phyloP scores from a whole-genome alignment of 495 filamentous ascomycete genomes.

The Jackrogersella minutella region DNA sequence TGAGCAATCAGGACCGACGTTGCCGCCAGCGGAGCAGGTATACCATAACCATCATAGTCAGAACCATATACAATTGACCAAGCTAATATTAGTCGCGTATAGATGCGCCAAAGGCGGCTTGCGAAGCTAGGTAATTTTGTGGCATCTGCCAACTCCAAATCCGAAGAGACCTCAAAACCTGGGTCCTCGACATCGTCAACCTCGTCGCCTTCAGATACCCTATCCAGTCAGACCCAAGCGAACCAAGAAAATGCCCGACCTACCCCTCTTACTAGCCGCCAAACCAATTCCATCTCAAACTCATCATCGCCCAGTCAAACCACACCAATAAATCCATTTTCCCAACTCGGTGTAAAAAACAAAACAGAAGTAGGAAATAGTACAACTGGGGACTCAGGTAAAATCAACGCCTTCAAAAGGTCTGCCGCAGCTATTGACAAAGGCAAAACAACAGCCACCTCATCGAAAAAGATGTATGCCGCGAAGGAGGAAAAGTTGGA shows the following conservation, averaged over 20 bases:
- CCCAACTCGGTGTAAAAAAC: constrained; percentile 48
- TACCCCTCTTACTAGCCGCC: constrained; percentile 16
- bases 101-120: constrained; percentile 77
- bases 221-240: constrained; percentile 1
- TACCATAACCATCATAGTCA: background rate
- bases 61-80: background rate
- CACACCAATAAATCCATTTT: constrained; percentile 47
- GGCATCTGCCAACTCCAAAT: constrained; percentile 15
- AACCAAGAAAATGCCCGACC: constrained; percentile 15
- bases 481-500: constrained; percentile 57
- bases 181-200: constrained; percentile 31
- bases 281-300: constrained; percentile 1
- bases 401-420: constrained; percentile 27
- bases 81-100: background rate
- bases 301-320: constrained; percentile 7
- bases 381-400: constrained; percentile 36
- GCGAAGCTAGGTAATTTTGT: constrained; percentile 63
- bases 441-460: constrained; percentile 16
- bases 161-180: constrained; percentile 28
- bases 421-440: constrained; percentile 30
- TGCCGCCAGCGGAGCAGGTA: constrained; percentile 46
- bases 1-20: constrained; percentile 31
- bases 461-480: constrained; percentile 36
- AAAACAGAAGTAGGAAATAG: constrained; percentile 43
- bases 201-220: constrained; percentile 21